Evolutionary conservation across 495 filamentous ascomycete genomes (phyloP), one percentile per base, ranked within the genome.

Genomic region (Aspergillus sparsus): DNA sequence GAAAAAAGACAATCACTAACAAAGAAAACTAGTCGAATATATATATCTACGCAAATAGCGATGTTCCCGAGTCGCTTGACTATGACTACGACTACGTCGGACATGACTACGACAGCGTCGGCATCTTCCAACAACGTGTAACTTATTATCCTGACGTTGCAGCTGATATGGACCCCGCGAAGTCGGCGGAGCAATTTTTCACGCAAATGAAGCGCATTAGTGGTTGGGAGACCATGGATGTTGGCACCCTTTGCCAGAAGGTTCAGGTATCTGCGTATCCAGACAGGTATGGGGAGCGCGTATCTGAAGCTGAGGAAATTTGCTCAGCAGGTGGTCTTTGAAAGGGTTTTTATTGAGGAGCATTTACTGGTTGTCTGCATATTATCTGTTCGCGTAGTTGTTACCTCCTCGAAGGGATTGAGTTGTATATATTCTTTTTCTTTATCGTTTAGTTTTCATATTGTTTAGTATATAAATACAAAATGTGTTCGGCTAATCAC

Each of bases 221-320:
- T n/a, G 49, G 49, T 12, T 52, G 49, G 49, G 18, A 41, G n/a
- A 41, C 37, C n/a, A 41, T 41, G 37, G 37, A 41, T 41, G 37
- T 41, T 41, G 37, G 37, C 37, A 41, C 37, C 37, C 6, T 41
- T 4, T 41, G 37, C n/a, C 37, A 41, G 37, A n/a, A 41, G 59
- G 47, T 63, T 35, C 49, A 70, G 55, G 35, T 47, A 50, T 57
- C 53, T 57, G 13, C 37, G 33, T 52, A 59, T 35, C 39, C 57
- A 11, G 45, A 21, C 33, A 6, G 9, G 35, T 62, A 52, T 15
- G 27, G 5, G 12, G 15, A 32, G 6, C 37, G 37, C 11, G 37
- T 41, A 11, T 7, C 37, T 8, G 37, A 41, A 9, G 37, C 37
- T 5, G 37, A 41, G 37, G 37, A 41, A n/a, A 41, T 41, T 41